Evolutionary conservation across 805 yeast species (phyloP).

Genomic region (Saccharomycopsis babjevae): DNA sequence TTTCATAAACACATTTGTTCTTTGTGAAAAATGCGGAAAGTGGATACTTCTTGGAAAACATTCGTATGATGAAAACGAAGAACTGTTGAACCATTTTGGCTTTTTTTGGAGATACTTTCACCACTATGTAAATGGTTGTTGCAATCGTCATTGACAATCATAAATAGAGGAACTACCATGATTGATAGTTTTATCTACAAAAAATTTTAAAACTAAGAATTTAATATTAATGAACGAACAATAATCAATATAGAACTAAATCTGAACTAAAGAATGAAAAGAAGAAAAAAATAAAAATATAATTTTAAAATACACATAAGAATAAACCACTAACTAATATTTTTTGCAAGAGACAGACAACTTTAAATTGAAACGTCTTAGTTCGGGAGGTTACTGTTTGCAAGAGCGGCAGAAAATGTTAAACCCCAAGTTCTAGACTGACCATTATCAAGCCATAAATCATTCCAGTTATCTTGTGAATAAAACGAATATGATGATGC

Average conservation of each 20-base stretch:
- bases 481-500: constrained; percentile 50
- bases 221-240: background rate
- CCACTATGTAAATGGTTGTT: constrained; percentile 3
- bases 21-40: constrained; percentile 4
- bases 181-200: too few species aligned
- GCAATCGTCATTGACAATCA: too few species aligned
- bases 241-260: background rate
- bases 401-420: constrained; percentile 49
- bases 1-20: constrained; percentile 6
- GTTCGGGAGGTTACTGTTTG: constrained; percentile 1
- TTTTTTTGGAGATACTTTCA: constrained; percentile 11
- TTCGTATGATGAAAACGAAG: background rate
- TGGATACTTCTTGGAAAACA: constrained; percentile 14
- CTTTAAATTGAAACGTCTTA: background rate
- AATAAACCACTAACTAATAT: background rate
- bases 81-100: constrained; percentile 6
- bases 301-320: background rate
- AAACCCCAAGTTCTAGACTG: constrained; percentile 86
- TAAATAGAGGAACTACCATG: too few species aligned
- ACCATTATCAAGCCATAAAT: constrained; percentile 61
- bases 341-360: background rate
- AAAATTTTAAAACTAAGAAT: too few species aligned
- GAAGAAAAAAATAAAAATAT: background rate
- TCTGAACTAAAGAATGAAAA: background rate
- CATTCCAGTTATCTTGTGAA: constrained; percentile 40